Conservation (phyloP, 129 eudicot genomes). For the Logfia minima region DNA sequence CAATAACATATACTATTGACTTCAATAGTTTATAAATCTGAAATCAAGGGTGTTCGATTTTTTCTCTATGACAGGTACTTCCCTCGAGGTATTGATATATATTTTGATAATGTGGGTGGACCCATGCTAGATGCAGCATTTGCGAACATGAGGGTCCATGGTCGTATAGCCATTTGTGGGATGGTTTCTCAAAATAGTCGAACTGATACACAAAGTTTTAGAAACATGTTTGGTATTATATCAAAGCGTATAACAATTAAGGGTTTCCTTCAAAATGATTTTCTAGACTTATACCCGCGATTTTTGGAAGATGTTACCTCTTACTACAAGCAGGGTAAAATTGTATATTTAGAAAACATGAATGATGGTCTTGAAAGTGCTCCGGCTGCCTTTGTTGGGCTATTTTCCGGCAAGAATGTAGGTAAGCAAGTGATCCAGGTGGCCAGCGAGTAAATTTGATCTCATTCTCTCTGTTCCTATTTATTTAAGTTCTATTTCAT, state of each 20-base stretch:
- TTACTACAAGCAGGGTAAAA: slow-evolving; percentile 59
- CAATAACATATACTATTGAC: too few relatives aligned
- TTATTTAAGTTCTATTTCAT: not conserved
- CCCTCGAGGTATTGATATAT: slow-evolving; percentile 78
- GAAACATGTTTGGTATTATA: slow-evolving; percentile 50
- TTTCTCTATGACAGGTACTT: slow-evolving; percentile 56
- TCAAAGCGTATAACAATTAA: slow-evolving; percentile 59
- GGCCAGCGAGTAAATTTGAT: slow-evolving; percentile 28
- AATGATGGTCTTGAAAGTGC: slow-evolving; percentile 71
- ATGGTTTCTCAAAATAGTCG: slow-evolving; percentile 70
- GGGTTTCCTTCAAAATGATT: slow-evolving; percentile 76
- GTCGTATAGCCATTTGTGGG: slow-evolving; percentile 83
- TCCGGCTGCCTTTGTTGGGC: slow-evolving; percentile 73
- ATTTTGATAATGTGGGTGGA: slow-evolving; percentile 93
- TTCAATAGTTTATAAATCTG: too few relatives aligned
- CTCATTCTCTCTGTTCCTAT: not conserved
- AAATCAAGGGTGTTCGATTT: slow-evolving; percentile 23
- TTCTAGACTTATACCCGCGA: slow-evolving; percentile 46
- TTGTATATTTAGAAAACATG: slow-evolving; percentile 67
- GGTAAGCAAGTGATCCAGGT: slow-evolving; percentile 80
- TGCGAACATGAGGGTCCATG: slow-evolving; percentile 68
- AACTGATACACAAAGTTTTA: slow-evolving; percentile 45
- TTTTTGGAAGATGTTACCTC: slow-evolving; percentile 49
- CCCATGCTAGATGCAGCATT: slow-evolving; percentile 90
- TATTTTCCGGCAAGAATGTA: slow-evolving; percentile 76